Evolutionary conservation across 768 basidiomycete species (phyloP), one percentile per base, ranked within the genome.

Genomic region (Plicaturopsis crispa): DNA sequence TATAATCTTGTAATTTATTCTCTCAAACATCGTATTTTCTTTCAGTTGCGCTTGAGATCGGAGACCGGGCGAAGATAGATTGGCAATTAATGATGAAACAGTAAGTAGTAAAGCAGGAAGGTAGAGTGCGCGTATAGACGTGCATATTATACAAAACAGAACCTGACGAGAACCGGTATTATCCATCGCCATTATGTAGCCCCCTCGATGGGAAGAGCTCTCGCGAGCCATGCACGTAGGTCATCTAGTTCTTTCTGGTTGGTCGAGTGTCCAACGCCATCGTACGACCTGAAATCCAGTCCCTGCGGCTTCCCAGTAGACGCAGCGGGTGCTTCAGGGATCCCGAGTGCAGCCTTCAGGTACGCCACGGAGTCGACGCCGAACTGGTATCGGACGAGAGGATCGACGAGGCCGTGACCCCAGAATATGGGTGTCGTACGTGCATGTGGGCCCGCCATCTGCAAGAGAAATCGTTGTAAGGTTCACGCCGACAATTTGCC

Each of bases 381-480:
- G 35, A 78, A 66, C 19, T 68, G 45, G 48, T 67, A 68, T 41
- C 68, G 69, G 38, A 96, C 81, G 17, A 94, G 67, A 5, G 75
- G 79, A 60, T 97, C 92, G 12, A 56, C 67, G 5, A 67, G 72
- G 17, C 91, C 91, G 46, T 91, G 86, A 10, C 84, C 92, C 78
- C 86, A 86, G 60, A 94, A 93, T 20, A 93, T 68, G 1, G 90
- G 85, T 16, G 77, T 68, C 3, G 71, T 68, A 32, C 69, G 60
- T 13, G 80, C 76, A 48, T 80, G 66, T 7, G 70, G 61, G 12
- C 74, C 72, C 31, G 69, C 56, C 70, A 86, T 76, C 84, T 88
- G 41, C 18, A 36, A 45, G 36, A 24, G 36, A 36, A 14, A 31
- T 24, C 23, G 39, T 31, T 36, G 40, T 42, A 39, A 35, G 31